A percentile compares a stretch with the other conserved stretches of the same genome.
These are phyloP conservation scores for Casuarina equisetifolia DNA, from an alignment of 306 rosid species.

Conservation along the genomic window DNA sequence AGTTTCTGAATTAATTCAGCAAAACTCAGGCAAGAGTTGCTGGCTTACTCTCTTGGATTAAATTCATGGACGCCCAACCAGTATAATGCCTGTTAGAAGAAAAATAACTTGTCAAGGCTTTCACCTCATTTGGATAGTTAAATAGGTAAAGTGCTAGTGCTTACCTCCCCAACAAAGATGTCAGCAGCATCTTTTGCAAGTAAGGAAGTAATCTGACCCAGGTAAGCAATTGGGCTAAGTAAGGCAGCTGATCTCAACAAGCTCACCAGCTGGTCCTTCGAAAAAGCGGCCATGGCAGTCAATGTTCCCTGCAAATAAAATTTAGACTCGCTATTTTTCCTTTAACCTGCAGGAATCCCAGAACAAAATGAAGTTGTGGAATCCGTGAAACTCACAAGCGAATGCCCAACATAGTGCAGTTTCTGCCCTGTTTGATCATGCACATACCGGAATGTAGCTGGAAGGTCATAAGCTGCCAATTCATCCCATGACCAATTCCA, in stretches of 20 bases:
- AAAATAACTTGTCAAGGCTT: slow-evolving; percentile 20
- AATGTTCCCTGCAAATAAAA: slow-evolving; percentile 68
- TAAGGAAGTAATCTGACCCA: slow-evolving; percentile 71
- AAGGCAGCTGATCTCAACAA: slow-evolving; percentile 77
- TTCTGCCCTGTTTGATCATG: slow-evolving; percentile 71
- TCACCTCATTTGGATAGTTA: slow-evolving; percentile 10
- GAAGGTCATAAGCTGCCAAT: slow-evolving; percentile 83
- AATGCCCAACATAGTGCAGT: slow-evolving; percentile 86
- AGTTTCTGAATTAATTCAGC: no score
- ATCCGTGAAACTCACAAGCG: slow-evolving; percentile 54
- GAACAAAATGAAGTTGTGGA: neutral
- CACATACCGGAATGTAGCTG: slow-evolving; percentile 76
- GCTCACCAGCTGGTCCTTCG: slow-evolving; percentile 51
- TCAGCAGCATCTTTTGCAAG: slow-evolving; percentile 72
- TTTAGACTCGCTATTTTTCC: slow-evolving; percentile 1
- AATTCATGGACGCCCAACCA: slow-evolving; percentile 61
- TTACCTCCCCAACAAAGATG: slow-evolving; percentile 73
- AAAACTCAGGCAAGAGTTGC: neutral
- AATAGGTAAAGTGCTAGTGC: neutral
- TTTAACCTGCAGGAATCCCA: slow-evolving; percentile 6
- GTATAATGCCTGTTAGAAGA: slow-evolving; percentile 55
- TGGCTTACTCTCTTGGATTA: slow-evolving; percentile 65
- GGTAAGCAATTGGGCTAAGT: slow-evolving; percentile 85
- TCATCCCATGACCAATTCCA: slow-evolving; percentile 99
- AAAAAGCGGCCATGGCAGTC: slow-evolving; percentile 74